Base-by-base conservation (phyloP, 805 yeast species). In the Blastobotrys americana region DNA sequence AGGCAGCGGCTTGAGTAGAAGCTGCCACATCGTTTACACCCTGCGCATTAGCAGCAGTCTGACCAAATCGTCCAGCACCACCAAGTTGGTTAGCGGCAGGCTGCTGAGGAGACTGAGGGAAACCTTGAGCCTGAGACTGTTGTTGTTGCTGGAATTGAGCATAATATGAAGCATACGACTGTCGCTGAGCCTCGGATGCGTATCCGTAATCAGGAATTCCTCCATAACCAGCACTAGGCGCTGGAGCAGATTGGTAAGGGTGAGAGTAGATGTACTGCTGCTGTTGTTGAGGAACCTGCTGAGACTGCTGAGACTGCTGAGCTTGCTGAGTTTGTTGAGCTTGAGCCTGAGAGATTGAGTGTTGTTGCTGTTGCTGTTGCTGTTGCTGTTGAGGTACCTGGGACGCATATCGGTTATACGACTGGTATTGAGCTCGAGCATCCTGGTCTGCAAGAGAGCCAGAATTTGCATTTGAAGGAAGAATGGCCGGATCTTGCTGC, bases 231-330 rank as follows among this genome's bases (percentile, higher is more conserved):
- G 38, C 31, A 27, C 43, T 45, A 43, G 35, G 53, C 22, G 51
- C 54, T 28, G 51, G 39, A 38, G n/a, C n/a, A 8, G 31, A 25
- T 23, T 22, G 40, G 44, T 23, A 35, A 28, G 42, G 52, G 41
- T 51, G 55, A 21, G 56, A 55, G 39, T 49, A 52, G 41, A 49
- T 45, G 42, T 52, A 53, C 34, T 54, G 49, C 41, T 55, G 61
- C 34, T 43, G 55, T 15, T 39, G 51, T 37, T 43, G 56, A 31
- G 46, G 47, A 43, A 46, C 55, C 36, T 47, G 55, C 43, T 53
- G 53, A 27, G 51, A 47, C 25, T 53, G 45, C 39, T 19, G 13
- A 13, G 18, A 23, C 22, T 18, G 34, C 35, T 49, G 56, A 34
- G 50, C 46, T 41, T 50, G 47, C 41, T 53, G 60, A 6, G 42